Conservation (phyloP, 495 filamentous ascomycete species). For the Cryomyces antarcticus region DNA sequence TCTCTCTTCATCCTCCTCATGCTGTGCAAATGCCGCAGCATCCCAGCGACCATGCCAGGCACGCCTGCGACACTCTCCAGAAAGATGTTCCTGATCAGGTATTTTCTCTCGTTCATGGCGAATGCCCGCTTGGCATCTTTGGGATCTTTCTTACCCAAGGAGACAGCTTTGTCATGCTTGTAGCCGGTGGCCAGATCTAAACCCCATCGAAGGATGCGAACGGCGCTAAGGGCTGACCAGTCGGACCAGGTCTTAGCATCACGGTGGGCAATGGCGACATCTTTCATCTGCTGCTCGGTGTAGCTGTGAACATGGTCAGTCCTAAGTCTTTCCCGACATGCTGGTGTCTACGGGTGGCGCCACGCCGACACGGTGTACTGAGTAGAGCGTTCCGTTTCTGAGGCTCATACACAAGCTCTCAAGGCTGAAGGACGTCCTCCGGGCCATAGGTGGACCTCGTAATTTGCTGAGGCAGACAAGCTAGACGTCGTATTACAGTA, state of each 20-base stretch:
- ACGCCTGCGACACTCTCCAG: constrained; percentile 88
- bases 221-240: constrained; percentile 36
- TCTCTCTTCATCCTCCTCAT: constrained; percentile 72
- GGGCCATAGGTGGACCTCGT: too few relatives aligned
- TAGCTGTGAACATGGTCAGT: constrained; percentile 23
- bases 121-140: constrained; percentile 22
- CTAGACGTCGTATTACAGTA: too few relatives aligned
- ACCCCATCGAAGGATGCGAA: constrained; percentile 43
- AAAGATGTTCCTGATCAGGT: constrained; percentile 74
- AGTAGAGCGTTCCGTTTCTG: constrained; percentile 5
- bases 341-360: too few relatives aligned
- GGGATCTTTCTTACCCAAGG: constrained; percentile 21
- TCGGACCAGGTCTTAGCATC: constrained; percentile 47
- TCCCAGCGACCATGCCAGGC: constrained; percentile 91
- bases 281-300: constrained; percentile 39
- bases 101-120: constrained; percentile 54
- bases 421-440: too few relatives aligned
- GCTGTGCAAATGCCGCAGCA: constrained; percentile 71
- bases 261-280: constrained; percentile 45
- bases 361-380: too few relatives aligned
- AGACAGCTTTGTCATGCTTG: constrained; percentile 35
- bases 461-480: too few relatives aligned
- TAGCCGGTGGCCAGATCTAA: constrained; percentile 56
- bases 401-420: too few relatives aligned
- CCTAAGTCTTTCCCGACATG: constrained; percentile 4